Conservation (phyloP, 108 stramenopile species). For the Mediolabrus comicus region DNA sequence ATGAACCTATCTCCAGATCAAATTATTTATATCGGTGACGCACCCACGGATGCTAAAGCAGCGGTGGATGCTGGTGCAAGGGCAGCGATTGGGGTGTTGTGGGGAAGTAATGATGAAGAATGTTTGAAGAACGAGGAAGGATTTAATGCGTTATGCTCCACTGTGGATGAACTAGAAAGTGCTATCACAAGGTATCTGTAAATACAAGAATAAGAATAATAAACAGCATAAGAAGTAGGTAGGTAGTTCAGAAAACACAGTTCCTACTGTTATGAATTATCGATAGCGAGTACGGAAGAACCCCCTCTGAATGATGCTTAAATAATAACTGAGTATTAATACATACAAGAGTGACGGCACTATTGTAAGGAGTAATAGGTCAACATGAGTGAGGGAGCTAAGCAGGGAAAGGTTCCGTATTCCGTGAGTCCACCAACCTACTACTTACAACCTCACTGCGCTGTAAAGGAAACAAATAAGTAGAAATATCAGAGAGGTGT, state of each 20-base stretch:
- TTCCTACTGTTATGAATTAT: no score
- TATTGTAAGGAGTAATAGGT: no score
- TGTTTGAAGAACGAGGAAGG: conserved; percentile 55
- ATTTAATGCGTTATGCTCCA: conserved; percentile 51
- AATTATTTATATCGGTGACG: conserved; percentile 81
- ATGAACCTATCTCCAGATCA: conserved; percentile 55
- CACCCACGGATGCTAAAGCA: conserved; percentile 74
- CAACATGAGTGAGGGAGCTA: no score
- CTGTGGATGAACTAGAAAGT: conserved; percentile 53
- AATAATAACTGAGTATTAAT: no score
- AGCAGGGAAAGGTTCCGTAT: no score
- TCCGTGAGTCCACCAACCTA: no score
- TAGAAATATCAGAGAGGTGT: no score
- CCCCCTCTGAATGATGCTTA: no score
- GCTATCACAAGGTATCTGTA: conserved; percentile 40
- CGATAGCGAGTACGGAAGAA: no score
- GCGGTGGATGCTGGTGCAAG: conserved; percentile 66
- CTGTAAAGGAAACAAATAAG: not conserved
- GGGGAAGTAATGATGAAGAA: conserved; percentile 73
- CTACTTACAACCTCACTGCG: not conserved
- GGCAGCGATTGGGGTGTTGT: conserved; percentile 72
- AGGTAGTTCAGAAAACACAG: no score
- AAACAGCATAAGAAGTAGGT: no score
- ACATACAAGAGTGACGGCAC: no score
- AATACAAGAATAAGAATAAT: not conserved